Conservation (phyloP, 345 rosid genomes). For the Moringa oleifera region DNA sequence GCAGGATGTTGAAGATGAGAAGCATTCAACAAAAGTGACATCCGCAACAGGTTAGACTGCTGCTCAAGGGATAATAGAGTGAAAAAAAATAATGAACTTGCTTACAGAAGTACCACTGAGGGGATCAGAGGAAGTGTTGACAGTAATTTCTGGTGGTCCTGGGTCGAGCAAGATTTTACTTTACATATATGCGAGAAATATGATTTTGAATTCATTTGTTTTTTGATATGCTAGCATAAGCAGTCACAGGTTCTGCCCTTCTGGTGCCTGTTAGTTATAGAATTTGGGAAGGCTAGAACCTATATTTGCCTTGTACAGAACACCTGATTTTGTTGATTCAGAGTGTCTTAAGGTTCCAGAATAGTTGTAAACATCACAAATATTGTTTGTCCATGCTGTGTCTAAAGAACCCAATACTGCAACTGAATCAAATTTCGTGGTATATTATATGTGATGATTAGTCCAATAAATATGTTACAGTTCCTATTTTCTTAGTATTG, state of each 20-base stretch:
- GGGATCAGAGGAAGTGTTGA: background rate
- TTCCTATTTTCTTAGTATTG: no score
- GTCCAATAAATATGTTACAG: no score
- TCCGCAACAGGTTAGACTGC: conserved; percentile 14
- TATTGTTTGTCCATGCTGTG: no score
- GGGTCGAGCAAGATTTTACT: background rate
- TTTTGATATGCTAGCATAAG: background rate
- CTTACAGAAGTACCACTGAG: background rate
- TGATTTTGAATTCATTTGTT: background rate
- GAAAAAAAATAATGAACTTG: background rate
- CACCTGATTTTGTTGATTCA: background rate
- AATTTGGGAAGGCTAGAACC: background rate
- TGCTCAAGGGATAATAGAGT: background rate
- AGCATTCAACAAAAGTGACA: conserved; percentile 22
- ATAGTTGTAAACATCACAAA: no score
- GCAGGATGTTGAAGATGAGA: conserved; percentile 72
- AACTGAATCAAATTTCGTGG: no score
- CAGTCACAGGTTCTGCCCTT: background rate
- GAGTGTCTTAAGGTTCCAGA: background rate
- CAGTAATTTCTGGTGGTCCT: background rate
- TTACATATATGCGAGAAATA: no score
- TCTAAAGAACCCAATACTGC: no score
- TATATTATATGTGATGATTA: no score
- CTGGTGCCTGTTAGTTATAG: background rate
- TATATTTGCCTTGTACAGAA: background rate